phyloP scores from a whole-genome alignment of 225 moss, liverwort and hornwort species.

The Lunularia cruciata region DNA sequence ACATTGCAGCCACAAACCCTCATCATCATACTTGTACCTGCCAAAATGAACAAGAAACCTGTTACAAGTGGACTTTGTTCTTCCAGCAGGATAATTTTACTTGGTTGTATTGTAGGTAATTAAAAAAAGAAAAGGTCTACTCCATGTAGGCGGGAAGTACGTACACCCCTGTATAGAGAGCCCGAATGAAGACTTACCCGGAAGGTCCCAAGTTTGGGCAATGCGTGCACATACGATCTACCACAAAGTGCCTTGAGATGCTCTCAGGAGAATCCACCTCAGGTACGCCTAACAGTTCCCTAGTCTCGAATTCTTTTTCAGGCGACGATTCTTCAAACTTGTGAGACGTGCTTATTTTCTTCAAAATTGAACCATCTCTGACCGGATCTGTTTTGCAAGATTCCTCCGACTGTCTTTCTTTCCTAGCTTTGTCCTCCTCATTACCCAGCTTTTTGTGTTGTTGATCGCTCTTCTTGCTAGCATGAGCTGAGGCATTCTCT shows the following conservation, averaged over 20 bases:
- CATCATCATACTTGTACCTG: constrained; percentile 64
- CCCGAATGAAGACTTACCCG: constrained; percentile 50
- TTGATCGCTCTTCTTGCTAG: neutral
- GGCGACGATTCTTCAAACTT: neutral
- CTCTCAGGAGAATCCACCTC: constrained; percentile 13
- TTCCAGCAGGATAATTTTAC: no score
- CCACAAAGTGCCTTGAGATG: constrained; percentile 39
- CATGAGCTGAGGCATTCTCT: neutral
- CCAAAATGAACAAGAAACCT: neutral
- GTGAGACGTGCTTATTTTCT: neutral
- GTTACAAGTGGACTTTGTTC: neutral
- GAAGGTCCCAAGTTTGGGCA: constrained; percentile 81
- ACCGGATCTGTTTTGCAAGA: neutral
- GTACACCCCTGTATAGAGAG: no score
- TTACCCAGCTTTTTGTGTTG: neutral
- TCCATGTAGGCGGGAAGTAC: no score
- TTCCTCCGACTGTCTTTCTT: no score
- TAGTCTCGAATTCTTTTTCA: neutral
- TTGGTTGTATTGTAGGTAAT: no score
- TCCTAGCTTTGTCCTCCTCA: neutral
- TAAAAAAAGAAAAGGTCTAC: no score
- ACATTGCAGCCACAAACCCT: constrained; percentile 88
- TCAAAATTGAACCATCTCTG: neutral
- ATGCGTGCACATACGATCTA: constrained; percentile 81
- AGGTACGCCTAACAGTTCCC: neutral